A percentile compares a stretch with the other conserved stretches of the same genome.
phyloP scores from a whole-genome alignment of 257 asterid genomes.

The Craterostigma plantagineum region DNA sequence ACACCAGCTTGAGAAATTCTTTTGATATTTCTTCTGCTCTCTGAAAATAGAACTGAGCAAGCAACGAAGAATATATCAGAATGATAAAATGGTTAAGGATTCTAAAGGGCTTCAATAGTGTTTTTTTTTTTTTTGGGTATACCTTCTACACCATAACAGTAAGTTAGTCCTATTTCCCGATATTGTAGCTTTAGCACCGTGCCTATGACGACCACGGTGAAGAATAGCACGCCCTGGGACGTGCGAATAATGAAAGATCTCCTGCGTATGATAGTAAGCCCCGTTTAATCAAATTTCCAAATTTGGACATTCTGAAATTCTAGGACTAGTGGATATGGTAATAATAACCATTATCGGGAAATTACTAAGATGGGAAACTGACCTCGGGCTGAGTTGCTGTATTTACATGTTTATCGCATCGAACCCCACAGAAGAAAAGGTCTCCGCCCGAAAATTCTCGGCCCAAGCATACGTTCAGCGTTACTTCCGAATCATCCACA shows the following conservation, averaged over 20 bases:
- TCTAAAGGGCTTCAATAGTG: neutral
- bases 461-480: constrained; percentile 89
- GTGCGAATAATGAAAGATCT: constrained; percentile 61
- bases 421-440: constrained; percentile 80
- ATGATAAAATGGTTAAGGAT: neutral
- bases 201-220: constrained; percentile 95
- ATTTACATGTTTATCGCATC: constrained; percentile 94
- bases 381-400: constrained; percentile 74
- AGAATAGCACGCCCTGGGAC: constrained; percentile 78
- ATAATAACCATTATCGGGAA: constrained; percentile 3
- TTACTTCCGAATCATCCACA: constrained; percentile 97
- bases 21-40: constrained; percentile 79
- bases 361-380: constrained; percentile 17
- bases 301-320: too few relatives aligned
- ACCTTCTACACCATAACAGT: constrained; percentile 97
- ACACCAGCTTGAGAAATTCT: constrained; percentile 82
- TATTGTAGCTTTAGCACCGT: constrained; percentile 95
- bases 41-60: constrained; percentile 65
- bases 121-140: constrained; percentile 3
- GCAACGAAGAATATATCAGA: neutral
- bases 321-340: neutral
- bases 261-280: constrained; percentile 53
- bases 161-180: constrained; percentile 71
- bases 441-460: constrained; percentile 89
- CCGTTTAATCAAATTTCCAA: too few relatives aligned